phyloP scores from a whole-genome alignment of 192 early-diverging fungal genomes.

The Coemansia sp. region DNA sequence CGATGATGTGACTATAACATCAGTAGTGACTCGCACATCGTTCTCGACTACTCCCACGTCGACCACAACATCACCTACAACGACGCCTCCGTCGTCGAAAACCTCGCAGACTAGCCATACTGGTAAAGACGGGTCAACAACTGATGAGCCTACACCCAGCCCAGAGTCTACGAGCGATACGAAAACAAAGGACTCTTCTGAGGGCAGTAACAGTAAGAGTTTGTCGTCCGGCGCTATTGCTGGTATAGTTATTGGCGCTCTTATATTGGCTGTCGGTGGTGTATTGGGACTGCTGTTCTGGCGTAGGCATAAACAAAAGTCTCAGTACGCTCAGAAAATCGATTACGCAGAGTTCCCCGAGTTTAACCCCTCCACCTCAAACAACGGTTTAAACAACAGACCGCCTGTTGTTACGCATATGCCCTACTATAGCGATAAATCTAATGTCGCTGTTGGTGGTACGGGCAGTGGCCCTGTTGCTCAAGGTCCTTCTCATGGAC shows the following conservation, averaged over 20 bases:
- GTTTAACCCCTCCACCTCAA: conserved; percentile 40
- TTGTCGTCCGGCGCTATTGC: conserved; percentile 40
- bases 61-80: neutral
- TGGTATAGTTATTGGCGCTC: conserved; percentile 36
- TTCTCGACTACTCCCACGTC: neutral
- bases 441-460: neutral
- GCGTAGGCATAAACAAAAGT: conserved; percentile 47
- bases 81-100: neutral
- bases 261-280: conserved; percentile 16
- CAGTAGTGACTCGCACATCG: neutral
- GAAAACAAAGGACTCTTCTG: neutral
- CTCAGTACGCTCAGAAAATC: conserved; percentile 37
- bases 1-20: conserved; percentile 5
- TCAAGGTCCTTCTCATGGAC: neutral
- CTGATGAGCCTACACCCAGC: neutral
- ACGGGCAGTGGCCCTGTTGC: neutral
- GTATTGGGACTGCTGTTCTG: conserved; percentile 42
- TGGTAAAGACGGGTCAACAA: conserved; percentile 2
- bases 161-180: neutral
- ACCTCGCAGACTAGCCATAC: neutral
- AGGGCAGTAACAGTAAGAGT: neutral
- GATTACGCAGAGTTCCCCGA: conserved; percentile 51
- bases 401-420: neutral
- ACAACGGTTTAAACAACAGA: conserved; percentile 14
- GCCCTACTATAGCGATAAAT: conserved; percentile 22